Evolutionary conservation across 1,139 yeast genomes (phyloP).

Genomic region (Suhomyces bokatorum): DNA sequence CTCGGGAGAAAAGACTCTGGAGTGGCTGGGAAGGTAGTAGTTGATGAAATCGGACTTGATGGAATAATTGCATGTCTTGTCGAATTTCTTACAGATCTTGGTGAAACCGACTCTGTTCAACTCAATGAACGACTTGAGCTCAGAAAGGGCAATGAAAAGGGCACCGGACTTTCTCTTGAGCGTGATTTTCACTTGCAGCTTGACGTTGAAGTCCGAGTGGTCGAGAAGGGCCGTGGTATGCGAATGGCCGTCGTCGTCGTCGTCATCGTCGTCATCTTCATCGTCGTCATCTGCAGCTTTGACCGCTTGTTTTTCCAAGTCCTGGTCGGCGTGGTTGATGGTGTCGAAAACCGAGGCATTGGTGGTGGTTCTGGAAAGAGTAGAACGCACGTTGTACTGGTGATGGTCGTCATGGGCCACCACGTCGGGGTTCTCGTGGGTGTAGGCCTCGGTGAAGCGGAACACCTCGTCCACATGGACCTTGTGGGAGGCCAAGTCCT

Average conservation of each 20-base stretch:
- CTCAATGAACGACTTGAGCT: slow-evolving; percentile 77
- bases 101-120: slow-evolving; percentile 85
- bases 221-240: slow-evolving; percentile 42
- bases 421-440: slow-evolving; percentile 20
- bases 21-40: slow-evolving; percentile 43
- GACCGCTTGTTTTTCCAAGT: slow-evolving; percentile 19
- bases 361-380: slow-evolving; percentile 33
- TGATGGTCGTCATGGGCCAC: slow-evolving; percentile 24
- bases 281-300: slow-evolving; percentile 23
- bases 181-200: slow-evolving; percentile 59
- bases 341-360: slow-evolving; percentile 31
- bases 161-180: slow-evolving; percentile 67
- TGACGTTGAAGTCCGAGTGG: slow-evolving; percentile 49
- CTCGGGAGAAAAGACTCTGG: slow-evolving; percentile 45
- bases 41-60: slow-evolving; percentile 55
- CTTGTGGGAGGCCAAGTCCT: slow-evolving; percentile 35
- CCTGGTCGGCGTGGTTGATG: slow-evolving; percentile 24
- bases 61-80: slow-evolving; percentile 69
- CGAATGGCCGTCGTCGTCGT: slow-evolving; percentile 37
- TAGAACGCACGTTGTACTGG: slow-evolving; percentile 26
- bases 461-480: slow-evolving; percentile 33
- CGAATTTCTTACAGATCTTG: slow-evolving; percentile 87
- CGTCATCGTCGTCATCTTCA: slow-evolving; percentile 44
- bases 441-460: slow-evolving; percentile 30
- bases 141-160: slow-evolving; percentile 75